phyloP scores from a whole-genome alignment of 768 basidiomycete species.

The Obba rivulosa region DNA sequence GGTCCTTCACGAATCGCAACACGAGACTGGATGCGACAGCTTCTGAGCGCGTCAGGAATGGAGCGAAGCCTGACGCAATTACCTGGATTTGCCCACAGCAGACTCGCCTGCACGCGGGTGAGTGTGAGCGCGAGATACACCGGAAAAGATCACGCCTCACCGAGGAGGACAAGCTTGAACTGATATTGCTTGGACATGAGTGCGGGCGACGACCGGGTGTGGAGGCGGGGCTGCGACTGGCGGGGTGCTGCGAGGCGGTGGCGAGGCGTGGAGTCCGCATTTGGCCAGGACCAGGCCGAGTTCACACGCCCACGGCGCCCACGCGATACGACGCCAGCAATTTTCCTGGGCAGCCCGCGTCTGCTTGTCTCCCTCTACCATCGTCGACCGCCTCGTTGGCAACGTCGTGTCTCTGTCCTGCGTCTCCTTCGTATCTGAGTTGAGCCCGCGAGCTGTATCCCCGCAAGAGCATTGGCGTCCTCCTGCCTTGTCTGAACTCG shows the following conservation, averaged over 20 bases:
- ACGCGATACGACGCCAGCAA: no score
- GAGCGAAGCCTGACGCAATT: constrained; percentile 19
- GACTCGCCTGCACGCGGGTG: constrained; percentile 70
- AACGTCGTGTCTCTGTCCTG: no score
- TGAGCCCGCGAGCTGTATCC: not conserved
- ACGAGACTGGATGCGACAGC: constrained; percentile 60
- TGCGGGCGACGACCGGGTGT: constrained; percentile 8
- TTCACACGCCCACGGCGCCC: not conserved
- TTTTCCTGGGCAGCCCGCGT: no score
- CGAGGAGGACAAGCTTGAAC: constrained; percentile 95
- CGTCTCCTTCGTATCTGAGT: no score
- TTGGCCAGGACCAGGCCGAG: not conserved
- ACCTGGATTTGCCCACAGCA: constrained; percentile 97
- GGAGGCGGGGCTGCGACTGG: constrained; percentile 10
- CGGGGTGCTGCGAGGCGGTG: constrained; percentile 13
- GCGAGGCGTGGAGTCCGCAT: constrained; percentile 1
- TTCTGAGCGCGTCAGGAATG: constrained; percentile 20
- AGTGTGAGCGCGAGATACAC: not conserved
- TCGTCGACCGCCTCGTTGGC: constrained; percentile 19
- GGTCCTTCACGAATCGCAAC: constrained; percentile 92
- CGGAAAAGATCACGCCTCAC: constrained; percentile 38
- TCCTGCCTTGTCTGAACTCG: constrained; percentile 1
- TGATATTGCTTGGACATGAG: constrained; percentile 89
- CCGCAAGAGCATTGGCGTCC: not conserved
- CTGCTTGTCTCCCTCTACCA: constrained; percentile 29